Evolutionary conservation across 2,329 filamentous ascomycete genomes (phyloP).

Genomic region (Aspergillus awamori): DNA sequence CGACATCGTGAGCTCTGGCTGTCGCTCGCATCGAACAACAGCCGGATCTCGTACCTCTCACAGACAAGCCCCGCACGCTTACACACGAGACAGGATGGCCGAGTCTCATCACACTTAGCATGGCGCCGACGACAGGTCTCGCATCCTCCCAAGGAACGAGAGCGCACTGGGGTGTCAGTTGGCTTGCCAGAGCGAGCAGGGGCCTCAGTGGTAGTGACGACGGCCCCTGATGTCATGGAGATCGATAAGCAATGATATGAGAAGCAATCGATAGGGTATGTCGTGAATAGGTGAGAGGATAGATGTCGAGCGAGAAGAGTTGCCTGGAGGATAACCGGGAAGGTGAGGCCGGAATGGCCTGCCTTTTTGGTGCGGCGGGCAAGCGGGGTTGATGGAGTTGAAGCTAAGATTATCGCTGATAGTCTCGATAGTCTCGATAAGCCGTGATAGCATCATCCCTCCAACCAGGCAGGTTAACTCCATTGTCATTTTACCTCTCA

Average conservation of each 20-base stretch:
- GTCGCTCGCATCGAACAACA: conserved; percentile 40
- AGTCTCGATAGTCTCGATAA: not conserved
- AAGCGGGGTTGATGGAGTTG: not conserved
- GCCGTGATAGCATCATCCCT: not conserved
- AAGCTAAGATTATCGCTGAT: not conserved
- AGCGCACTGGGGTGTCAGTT: not conserved
- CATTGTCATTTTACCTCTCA: no score
- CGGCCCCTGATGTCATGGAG: not conserved
- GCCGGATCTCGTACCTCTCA: conserved; percentile 45
- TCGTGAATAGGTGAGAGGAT: not conserved
- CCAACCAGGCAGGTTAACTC: not conserved
- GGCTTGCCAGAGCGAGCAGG: not conserved
- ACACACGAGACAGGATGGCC: conserved; percentile 46
- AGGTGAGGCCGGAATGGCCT: conserved; percentile 2
- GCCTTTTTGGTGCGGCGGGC: not conserved
- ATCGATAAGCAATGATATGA: not conserved
- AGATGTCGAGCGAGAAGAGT: not conserved
- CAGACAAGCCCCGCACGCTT: conserved; percentile 39
- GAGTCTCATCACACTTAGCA: conserved; percentile 50
- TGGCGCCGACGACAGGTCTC: conserved; percentile 45
- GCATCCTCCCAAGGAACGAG: conserved; percentile 13
- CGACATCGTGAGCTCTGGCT: conserved; percentile 37
- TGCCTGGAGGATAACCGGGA: not conserved
- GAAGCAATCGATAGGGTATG: not conserved
- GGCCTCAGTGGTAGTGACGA: not conserved